Evolutionary conservation across 2,329 filamentous ascomycete genomes (phyloP), one percentile per base, ranked within the genome.

Genomic region (Aspergillus niger): DNA sequence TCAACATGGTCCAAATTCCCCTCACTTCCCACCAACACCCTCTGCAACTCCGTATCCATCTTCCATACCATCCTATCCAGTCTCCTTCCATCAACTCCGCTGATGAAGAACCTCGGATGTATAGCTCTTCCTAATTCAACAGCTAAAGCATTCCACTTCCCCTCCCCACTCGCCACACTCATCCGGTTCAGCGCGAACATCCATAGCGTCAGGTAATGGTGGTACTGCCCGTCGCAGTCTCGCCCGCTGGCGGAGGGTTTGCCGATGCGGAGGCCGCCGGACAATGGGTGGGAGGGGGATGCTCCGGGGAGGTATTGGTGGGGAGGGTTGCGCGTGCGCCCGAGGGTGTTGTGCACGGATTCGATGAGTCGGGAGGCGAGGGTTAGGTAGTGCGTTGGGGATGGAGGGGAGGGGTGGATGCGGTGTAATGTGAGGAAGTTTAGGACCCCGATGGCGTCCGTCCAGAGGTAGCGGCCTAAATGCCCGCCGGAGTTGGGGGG

Each of bases 171-270:
- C 2, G 82, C 84, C 38, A 81, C 62, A 0, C 81, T 76, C 43
- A 86, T 74, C 1, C 85, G 76, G 66, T 85, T 86, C 4, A 87
- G 76, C 2, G 85, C 84, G 68, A 86, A 86, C 84, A 87, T 86
- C 85, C 85, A 88, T 5, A 86, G 67, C 0, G 84, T 86, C 20
- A 87, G 74, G 63, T 87, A 87, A 65, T 87, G 85, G 64, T 86
- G 83, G 61, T 87, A 87, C 69, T 87, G 85, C 2, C 85, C 85
- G 68, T 87, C 85, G 7, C 80, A 77, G 55, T 87, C 84, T 1
- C 74, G 68, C 0, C 84, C 84, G 0, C 62, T 57, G 11, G 76
- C 83, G 2, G 81, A 74, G 11, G 77, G 62, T 68, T 87, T 87
- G 26, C 85, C 85, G 60, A 87, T 87, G 0, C 85, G 77, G 39